phyloP scores from a whole-genome alignment of 2,329 filamentous ascomycete genomes.

The Anthostomella pinea region DNA sequence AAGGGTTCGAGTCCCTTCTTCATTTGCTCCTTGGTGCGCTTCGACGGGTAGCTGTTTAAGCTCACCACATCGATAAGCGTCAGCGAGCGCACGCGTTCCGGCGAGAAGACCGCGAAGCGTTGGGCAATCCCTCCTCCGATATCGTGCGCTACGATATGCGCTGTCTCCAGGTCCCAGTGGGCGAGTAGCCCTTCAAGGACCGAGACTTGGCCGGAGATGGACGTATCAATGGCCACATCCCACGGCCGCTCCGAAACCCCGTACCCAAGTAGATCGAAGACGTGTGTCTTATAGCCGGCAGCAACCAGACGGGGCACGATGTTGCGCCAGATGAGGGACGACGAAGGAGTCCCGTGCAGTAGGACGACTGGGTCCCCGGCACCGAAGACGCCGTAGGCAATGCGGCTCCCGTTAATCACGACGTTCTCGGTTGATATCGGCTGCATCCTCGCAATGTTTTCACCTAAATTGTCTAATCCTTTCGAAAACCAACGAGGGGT shows the following conservation, averaged over 20 bases:
- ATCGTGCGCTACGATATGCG: constrained; percentile 1
- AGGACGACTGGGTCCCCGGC: background rate
- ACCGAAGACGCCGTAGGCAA: background rate
- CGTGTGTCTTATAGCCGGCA: background rate
- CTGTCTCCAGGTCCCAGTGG: background rate
- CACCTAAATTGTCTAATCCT: too few relatives aligned
- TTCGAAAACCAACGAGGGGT: too few relatives aligned
- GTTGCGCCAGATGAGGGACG: constrained; percentile 1
- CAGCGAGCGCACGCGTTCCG: background rate
- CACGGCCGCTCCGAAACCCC: background rate
- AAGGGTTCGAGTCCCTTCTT: background rate
- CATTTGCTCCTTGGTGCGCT: constrained; percentile 1
- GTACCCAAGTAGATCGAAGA: constrained; percentile 1
- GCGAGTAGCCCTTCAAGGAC: background rate
- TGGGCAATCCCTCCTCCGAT: too few relatives aligned
- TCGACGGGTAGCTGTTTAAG: constrained; percentile 1
- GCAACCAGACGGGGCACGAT: background rate
- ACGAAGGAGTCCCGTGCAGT: background rate
- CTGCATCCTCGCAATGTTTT: too few relatives aligned
- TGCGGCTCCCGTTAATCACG: background rate
- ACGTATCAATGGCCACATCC: background rate
- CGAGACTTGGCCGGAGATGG: background rate
- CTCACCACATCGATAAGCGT: background rate
- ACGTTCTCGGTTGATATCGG: background rate
- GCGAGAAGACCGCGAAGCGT: background rate